A percentile compares a stretch with the other conserved stretches of the same genome.
Evolutionary conservation across 768 basidiomycete genomes (phyloP).

Genomic region (Phaeolepiota aurea): DNA sequence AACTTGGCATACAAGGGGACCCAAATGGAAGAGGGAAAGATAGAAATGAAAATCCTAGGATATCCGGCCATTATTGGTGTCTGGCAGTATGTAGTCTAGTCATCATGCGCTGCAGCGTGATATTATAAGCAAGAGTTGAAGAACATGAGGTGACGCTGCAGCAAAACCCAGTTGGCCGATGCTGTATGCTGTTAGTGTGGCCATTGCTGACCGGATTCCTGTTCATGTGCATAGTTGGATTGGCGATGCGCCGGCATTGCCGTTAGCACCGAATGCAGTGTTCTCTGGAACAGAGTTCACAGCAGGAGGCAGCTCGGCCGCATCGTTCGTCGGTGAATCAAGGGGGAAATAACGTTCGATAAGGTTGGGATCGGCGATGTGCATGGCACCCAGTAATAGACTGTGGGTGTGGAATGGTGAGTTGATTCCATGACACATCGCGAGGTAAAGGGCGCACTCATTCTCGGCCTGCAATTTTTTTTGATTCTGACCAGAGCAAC

Average conservation of each 20-base stretch:
- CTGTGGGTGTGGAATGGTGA: too few species aligned
- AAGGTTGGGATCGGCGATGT: conserved; percentile 14
- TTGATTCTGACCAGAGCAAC: conserved; percentile 29
- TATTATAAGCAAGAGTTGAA: not conserved
- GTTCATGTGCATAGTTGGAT: conserved; percentile 5
- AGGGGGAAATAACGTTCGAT: conserved; percentile 15
- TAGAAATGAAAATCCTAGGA: not conserved
- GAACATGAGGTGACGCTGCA: not conserved
- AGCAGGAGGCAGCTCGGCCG: not conserved
- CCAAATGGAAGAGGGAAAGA: not conserved
- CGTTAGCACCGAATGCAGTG: not conserved
- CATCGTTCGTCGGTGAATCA: conserved; percentile 2
- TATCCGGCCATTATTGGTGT: not conserved
- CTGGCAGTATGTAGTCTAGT: not conserved
- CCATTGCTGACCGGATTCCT: conserved; percentile 5
- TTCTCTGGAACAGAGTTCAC: not conserved
- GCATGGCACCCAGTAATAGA: conserved; percentile 28
- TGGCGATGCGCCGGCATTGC: too few species aligned
- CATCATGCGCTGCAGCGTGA: not conserved
- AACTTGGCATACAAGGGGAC: not conserved
- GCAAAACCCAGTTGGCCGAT: conserved; percentile 1
- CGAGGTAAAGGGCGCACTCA: conserved; percentile 24
- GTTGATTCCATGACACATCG: too few species aligned
- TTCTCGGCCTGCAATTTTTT: conserved; percentile 41
- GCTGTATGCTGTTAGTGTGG: conserved; percentile 3